Evolutionary conservation across 352 stramenopile genomes (phyloP).

Genomic region (Lagenidium sp.): DNA sequence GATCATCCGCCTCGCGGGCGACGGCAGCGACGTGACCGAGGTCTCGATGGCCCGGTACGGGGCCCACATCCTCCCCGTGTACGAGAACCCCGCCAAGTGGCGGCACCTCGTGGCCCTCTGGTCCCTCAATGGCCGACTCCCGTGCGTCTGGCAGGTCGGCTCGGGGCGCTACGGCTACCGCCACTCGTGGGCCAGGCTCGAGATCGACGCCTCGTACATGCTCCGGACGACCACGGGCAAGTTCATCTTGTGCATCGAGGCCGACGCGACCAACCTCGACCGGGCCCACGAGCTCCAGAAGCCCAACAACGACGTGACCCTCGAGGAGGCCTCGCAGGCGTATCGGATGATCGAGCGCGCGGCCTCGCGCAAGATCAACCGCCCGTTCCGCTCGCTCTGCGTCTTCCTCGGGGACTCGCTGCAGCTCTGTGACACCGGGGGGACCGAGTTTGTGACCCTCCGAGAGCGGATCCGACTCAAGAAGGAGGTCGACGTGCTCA

Average conservation of each 20-base stretch:
- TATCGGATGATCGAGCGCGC: conserved; percentile 50
- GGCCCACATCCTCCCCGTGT: conserved; percentile 53
- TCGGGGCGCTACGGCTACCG: conserved; percentile 46
- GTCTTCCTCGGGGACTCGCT: conserved; percentile 48
- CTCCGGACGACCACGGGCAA: conserved; percentile 54
- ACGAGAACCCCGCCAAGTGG: conserved; percentile 34
- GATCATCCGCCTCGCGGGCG: conserved; percentile 46
- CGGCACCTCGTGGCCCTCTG: conserved; percentile 38
- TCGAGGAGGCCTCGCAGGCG: conserved; percentile 54
- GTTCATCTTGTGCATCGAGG: conserved; percentile 56
- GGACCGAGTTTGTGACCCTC: conserved; percentile 36
- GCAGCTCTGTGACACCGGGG: conserved; percentile 40
- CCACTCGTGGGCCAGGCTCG: conserved; percentile 41
- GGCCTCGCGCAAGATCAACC: conserved; percentile 23
- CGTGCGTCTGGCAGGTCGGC: conserved; percentile 42
- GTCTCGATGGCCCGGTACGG: conserved; percentile 58
- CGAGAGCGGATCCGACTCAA: conserved; percentile 38
- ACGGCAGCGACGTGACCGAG: conserved; percentile 51
- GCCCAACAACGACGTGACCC: conserved; percentile 29
- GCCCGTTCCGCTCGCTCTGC: conserved; percentile 43
- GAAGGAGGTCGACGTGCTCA: conserved; percentile 57
- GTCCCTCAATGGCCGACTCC: conserved; percentile 43
- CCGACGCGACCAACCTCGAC: conserved; percentile 42
- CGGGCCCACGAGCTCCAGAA: conserved; percentile 32
- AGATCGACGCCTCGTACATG: conserved; percentile 41